phyloP scores from a whole-genome alignment of 169 alveolate genomes.

The Plasmodium vivax region DNA sequence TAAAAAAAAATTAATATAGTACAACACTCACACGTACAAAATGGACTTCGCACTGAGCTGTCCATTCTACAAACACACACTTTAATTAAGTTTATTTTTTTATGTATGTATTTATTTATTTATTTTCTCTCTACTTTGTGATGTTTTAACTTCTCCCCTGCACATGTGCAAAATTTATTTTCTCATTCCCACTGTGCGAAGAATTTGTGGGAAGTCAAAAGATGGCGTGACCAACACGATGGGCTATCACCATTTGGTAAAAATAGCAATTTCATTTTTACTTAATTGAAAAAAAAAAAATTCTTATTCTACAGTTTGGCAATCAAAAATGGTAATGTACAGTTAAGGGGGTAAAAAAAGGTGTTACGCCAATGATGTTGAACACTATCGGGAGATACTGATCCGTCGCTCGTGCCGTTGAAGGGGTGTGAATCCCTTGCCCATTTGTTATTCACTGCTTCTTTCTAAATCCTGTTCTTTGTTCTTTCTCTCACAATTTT shows the following conservation, averaged over 20 bases:
- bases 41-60: neutral
- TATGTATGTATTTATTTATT: neutral
- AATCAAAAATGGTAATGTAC: neutral
- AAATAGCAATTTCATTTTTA: neutral
- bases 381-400: neutral
- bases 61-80: neutral
- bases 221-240: neutral
- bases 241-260: neutral
- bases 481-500: slow-evolving; percentile 7
- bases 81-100: neutral
- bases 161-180: neutral
- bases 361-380: neutral
- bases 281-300: neutral
- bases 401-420: neutral
- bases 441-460: neutral
- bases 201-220: neutral
- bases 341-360: neutral
- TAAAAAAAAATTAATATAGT: neutral
- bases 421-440: neutral
- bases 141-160: neutral
- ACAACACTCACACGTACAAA: neutral
- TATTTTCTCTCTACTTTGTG: neutral
- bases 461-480: neutral
- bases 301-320: neutral
- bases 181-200: neutral